Percentiles rank a stretch among this genome's conserved stretches.
These are phyloP conservation scores for Tolypocladium album DNA, from an alignment of 2,329 filamentous ascomycete species.

Conservation along the genomic window DNA sequence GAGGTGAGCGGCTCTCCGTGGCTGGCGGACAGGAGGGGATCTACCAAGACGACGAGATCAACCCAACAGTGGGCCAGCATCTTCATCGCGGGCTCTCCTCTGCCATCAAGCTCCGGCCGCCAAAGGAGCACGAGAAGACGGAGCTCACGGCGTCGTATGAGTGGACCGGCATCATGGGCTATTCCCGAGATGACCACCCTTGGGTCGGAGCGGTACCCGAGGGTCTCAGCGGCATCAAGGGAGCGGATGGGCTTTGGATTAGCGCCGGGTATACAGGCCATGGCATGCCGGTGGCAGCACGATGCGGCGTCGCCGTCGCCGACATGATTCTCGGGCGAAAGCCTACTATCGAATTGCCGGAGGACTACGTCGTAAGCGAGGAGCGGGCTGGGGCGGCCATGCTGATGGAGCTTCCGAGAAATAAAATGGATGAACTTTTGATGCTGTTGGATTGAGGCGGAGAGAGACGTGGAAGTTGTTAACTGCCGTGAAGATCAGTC, in stretches of 20 bases:
- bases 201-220: constrained; percentile 61
- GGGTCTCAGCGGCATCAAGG: constrained; percentile 30
- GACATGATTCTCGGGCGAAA: constrained; percentile 41
- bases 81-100: constrained; percentile 35
- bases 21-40: constrained; percentile 36
- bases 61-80: constrained; percentile 43
- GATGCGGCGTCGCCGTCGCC: constrained; percentile 54
- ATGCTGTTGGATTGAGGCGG: not conserved
- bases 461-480: not conserved
- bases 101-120: constrained; percentile 29
- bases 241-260: constrained; percentile 44
- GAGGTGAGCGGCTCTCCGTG: constrained; percentile 54
- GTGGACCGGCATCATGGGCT: constrained; percentile 79
- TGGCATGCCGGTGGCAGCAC: constrained; percentile 64
- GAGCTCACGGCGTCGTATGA: constrained; percentile 45
- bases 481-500: not conserved
- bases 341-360: constrained; percentile 30
- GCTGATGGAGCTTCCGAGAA: constrained; percentile 9
- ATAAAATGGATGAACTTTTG: not conserved
- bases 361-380: constrained; percentile 26
- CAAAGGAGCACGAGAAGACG: constrained; percentile 24
- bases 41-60: constrained; percentile 48
- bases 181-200: constrained; percentile 53
- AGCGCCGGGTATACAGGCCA: constrained; percentile 62
- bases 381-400: constrained; percentile 15